Evolutionary conservation across 106 monocot species (phyloP), one percentile per base, ranked within the genome.

Genomic region (Dendrobium catenatum): DNA sequence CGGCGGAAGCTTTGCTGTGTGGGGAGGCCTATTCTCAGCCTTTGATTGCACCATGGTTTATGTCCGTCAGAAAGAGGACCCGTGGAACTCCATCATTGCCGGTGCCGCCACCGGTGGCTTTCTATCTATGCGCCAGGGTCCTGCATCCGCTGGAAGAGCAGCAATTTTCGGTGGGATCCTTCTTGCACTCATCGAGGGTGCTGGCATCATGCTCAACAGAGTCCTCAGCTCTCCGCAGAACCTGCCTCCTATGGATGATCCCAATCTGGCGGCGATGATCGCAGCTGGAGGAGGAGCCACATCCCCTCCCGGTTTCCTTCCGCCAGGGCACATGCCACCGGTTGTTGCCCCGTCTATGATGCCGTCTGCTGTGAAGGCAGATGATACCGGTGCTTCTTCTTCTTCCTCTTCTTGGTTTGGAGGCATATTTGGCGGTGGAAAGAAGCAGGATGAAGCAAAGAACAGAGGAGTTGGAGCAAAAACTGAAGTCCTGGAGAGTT

Each of bases 1-100:
- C 73, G 95, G 93, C 40, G 95, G 95, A 6, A 87, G 91, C 89
- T 95, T 95, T 76, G 93, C 95, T n/a, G 95, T 93, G n/a, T 95
- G 95, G 93, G 95, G 95, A 42, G 93, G 95, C 5, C 91, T 93
- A 73, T 95, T 95, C 88, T 95, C 93, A 27, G 81, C 86, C 81
- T 95, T 93, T 78, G 93, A 95, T 48, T 93, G 95, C 85, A 78
- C 89, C 85, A 93, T 93, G 93, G 95, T 95, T 61, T 95, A 91
- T 82, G 55, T 91, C 58, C 87, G 95, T 82, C 95, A 95, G 89
- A 93, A 91, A 86, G 95, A 95, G 86, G 95, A 95, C 44, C 95
- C 95, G 0, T 93, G 93, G 93, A 95, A 95, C 72, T 95, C 93
- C 26, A 93, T 95, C 83, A 78, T 93, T 72, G 93, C 91, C 31